phyloP scores from a whole-genome alignment of 306 rosid genomes.

The Castanea crenata region DNA sequence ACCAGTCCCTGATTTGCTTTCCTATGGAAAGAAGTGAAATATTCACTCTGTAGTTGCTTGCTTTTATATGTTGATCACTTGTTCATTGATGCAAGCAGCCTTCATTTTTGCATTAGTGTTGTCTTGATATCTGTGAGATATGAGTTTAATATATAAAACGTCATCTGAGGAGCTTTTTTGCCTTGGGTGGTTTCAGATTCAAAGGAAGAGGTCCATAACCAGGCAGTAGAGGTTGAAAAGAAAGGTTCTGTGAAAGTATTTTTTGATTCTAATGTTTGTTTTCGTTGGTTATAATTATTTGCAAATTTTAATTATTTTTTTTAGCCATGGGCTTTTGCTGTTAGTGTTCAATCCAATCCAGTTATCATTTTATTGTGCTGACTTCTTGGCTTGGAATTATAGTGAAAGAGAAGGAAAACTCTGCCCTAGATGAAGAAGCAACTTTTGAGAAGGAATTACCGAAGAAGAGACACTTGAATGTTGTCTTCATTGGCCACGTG shows the following conservation, averaged over 20 bases:
- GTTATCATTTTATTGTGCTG: constrained; percentile 18
- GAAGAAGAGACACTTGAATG: constrained; percentile 81
- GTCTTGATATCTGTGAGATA: background rate
- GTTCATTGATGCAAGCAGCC: background rate
- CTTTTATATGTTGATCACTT: background rate
- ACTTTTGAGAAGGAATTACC: constrained; percentile 29
- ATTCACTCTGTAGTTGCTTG: background rate
- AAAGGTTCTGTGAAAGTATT: constrained; percentile 44
- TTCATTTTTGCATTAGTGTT: background rate
- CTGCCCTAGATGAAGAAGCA: constrained; percentile 29
- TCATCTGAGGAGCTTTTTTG: constrained; percentile 4
- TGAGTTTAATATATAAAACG: constrained; percentile 12
- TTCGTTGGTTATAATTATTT: background rate
- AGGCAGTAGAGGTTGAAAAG: constrained; percentile 42
- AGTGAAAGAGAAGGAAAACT: constrained; percentile 53
- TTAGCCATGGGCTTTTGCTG: background rate
- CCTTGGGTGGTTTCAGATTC: constrained; percentile 45
- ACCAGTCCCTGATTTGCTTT: background rate
- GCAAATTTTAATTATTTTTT: constrained; percentile 5
- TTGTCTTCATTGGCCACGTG: constrained; percentile 94
- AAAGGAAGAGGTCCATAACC: constrained; percentile 35
- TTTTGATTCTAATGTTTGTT: background rate
- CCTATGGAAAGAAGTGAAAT: background rate
- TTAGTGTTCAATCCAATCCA: background rate
- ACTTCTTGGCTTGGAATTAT: constrained; percentile 31